phyloP scores from a whole-genome alignment of 768 basidiomycete genomes.

The Russula dissimulans region DNA sequence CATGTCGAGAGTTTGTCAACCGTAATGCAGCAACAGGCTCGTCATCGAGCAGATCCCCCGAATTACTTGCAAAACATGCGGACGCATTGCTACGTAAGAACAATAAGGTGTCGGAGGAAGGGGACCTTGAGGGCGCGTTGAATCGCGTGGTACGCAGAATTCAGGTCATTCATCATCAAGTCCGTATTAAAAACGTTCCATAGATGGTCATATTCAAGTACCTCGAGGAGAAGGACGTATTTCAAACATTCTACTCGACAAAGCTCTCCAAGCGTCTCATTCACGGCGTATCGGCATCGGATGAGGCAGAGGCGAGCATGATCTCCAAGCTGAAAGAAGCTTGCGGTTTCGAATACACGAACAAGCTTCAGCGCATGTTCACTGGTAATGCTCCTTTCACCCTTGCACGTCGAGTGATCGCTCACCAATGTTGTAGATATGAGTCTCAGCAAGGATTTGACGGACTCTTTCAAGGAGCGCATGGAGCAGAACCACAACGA shows the following conservation, averaged over 20 bases:
- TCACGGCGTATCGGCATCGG: conserved; percentile 82
- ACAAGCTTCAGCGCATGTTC: conserved; percentile 95
- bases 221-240: conserved; percentile 97
- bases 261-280: conserved; percentile 91
- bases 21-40: conserved; percentile 81
- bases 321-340: conserved; percentile 95
- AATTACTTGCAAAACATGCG: conserved; percentile 85
- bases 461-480: conserved; percentile 88
- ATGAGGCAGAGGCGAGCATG: conserved; percentile 96
- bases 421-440: conserved; percentile 50
- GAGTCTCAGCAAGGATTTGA: conserved; percentile 90
- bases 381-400: conserved; percentile 50
- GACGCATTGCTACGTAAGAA: conserved; percentile 86
- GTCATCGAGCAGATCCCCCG: conserved; percentile 82
- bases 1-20: conserved; percentile 93
- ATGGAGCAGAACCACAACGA: conserved; percentile 83
- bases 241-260: conserved; percentile 95
- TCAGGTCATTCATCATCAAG: background rate
- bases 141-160: conserved; percentile 69
- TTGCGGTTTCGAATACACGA: conserved; percentile 94
- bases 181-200: background rate
- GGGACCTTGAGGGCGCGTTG: conserved; percentile 80
- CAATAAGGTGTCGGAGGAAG: conserved; percentile 91
- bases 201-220: conserved; percentile 98
- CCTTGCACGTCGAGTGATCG: background rate